Evolutionary conservation across 1,284 basidiomycete species (phyloP).

Genomic region (Pascua sp.): DNA sequence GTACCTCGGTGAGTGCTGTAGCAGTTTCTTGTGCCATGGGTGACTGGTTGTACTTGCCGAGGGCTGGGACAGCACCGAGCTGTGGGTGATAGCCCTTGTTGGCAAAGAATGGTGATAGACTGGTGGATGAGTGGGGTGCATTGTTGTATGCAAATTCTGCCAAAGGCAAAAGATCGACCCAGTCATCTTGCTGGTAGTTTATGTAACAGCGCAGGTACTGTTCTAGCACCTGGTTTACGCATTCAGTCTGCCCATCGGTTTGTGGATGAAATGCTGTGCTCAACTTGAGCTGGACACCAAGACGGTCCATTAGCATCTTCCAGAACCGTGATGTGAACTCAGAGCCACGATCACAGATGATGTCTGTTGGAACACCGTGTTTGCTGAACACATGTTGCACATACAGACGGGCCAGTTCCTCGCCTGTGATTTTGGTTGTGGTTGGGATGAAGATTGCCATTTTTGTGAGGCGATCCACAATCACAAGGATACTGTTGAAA

Average conservation of each 20-base stretch:
- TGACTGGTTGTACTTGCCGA: not conserved
- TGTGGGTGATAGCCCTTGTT: conserved; percentile 47
- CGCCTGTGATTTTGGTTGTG: not conserved
- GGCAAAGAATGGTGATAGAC: conserved; percentile 30
- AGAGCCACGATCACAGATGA: not conserved
- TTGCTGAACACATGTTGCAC: conserved; percentile 15
- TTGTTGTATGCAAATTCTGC: conserved; percentile 56
- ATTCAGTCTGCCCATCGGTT: conserved; percentile 54
- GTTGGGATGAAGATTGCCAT: conserved; percentile 47
- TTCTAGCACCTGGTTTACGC: conserved; percentile 52
- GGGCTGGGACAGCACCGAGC: conserved; percentile 21
- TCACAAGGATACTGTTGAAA: conserved; percentile 47
- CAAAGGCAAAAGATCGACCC: conserved; percentile 51
- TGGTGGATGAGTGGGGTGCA: conserved; percentile 28
- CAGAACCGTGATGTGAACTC: not conserved
- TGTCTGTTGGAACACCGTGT: not conserved
- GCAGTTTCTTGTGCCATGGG: not conserved
- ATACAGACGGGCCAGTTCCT: not conserved
- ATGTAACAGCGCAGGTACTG: conserved; percentile 38
- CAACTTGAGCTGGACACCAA: conserved; percentile 16
- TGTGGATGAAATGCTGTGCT: conserved; percentile 51
- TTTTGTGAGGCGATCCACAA: conserved; percentile 49
- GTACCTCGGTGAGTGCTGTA: not conserved
- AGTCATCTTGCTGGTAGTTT: conserved; percentile 52
- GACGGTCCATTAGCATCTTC: not conserved